Base-by-base conservation (phyloP, 2,329 filamentous ascomycete genomes). In the Penicillium concentricum region DNA sequence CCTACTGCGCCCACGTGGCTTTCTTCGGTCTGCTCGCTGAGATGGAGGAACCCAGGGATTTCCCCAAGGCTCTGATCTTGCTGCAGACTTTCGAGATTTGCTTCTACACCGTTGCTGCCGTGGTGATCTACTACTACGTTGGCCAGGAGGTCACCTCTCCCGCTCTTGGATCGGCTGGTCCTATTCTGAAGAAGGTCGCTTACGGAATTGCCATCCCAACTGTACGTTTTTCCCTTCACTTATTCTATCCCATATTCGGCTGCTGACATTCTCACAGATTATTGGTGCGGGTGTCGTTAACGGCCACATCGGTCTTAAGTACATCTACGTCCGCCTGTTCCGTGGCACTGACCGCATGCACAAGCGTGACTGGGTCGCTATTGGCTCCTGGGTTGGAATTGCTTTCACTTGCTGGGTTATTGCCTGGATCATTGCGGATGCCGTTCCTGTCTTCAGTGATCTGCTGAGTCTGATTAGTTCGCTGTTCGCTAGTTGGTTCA, bases 281-380 rank as follows among this genome's bases (percentile, higher is more conserved):
- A 77, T 90, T 41, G 83, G 89, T 47, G 85, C 87, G 0, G 88
- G 87, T 49, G 86, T 89, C 7, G 86, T 90, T 57, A 87, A 88
- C 67, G 86, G 82, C 6, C 83, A 87, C 57, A 84, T 90, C 2
- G 85, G 84, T 4, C 79, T 80, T 30, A 88, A 87, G 68, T 87
- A 87, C 62, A 78, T 89, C 56, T 90, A 87, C 65, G 76, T 84
- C 4, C 82, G 87, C 22, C 67, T 87, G 7, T 89, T 87, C 76
- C 77, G 79, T 22, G 80, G 82, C 60, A 84, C 82, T 9, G 79
- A 82, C 60, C 79, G 81, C 67, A 75, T 83, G 71, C 74, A 76
- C 41, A 76, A 78, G 55, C 76, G 77, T 44, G 83, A 79, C 38
- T 70, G 74, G 51, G 57, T 78, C 0, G 81, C 83, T 4, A 81